A percentile compares a stretch with the other conserved stretches of the same genome.
phyloP scores from a whole-genome alignment of 2,329 filamentous ascomycete species.

The Apiospora phragmitis region DNA sequence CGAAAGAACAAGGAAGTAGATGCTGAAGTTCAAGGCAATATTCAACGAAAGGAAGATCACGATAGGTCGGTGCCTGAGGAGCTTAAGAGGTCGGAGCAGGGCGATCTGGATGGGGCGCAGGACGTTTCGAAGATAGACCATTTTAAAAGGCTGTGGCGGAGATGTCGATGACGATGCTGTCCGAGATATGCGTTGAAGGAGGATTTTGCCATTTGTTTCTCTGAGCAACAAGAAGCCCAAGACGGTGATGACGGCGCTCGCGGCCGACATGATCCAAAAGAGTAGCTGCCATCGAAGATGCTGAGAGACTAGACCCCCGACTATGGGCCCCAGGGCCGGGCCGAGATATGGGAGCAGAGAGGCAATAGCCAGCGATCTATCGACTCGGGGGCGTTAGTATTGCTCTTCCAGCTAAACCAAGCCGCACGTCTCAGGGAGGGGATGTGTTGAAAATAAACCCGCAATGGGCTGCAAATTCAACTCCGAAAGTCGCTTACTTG shows the following conservation, averaged over 20 bases:
- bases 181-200: conserved; percentile 37
- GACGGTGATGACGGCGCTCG: conserved; percentile 37
- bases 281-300: conserved; percentile 44
- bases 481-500: background rate
- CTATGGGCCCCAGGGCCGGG: conserved; percentile 38
- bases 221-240: conserved; percentile 33
- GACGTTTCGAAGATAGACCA: conserved; percentile 40
- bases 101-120: conserved; percentile 49
- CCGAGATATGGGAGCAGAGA: conserved; percentile 41
- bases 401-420: no score
- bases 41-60: conserved; percentile 56
- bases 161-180: conserved; percentile 16
- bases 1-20: conserved; percentile 64
- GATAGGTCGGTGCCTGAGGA: conserved; percentile 60
- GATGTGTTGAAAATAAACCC: no score
- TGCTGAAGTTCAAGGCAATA: conserved; percentile 59
- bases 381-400: no score
- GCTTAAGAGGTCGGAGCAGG: conserved; percentile 14
- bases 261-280: conserved; percentile 44
- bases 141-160: conserved; percentile 9
- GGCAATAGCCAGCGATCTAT: conserved; percentile 36
- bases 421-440: no score
- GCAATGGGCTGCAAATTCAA: no score
- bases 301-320: conserved; percentile 40
- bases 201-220: conserved; percentile 39